phyloP scores from a whole-genome alignment of 2,329 filamentous ascomycete species.

The Hymenotorrendiella dingleyae region DNA sequence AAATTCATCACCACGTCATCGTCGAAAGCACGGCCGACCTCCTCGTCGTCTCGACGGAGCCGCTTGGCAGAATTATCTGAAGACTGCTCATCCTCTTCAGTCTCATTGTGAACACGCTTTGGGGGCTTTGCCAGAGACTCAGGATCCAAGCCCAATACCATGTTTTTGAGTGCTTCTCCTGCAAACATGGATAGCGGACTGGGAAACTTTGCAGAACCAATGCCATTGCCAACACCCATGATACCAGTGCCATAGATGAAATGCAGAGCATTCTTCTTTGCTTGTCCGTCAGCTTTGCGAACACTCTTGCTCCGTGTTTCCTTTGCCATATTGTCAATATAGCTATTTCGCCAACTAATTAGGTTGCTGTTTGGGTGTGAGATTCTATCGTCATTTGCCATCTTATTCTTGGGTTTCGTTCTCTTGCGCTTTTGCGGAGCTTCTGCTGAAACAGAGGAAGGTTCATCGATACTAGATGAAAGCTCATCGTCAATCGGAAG shows the following conservation, averaged over 20 bases:
- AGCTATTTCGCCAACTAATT: conserved; percentile 50
- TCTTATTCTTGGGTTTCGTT: conserved; percentile 31
- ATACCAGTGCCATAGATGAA: conserved; percentile 55
- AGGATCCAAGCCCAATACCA: conserved; percentile 14
- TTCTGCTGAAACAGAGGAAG: conserved; percentile 34
- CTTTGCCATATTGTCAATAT: conserved; percentile 53
- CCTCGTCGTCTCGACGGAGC: conserved; percentile 31
- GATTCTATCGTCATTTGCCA: conserved; percentile 43
- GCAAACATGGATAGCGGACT: conserved; percentile 54
- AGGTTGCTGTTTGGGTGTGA: conserved; percentile 52
- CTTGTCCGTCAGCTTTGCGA: conserved; percentile 37
- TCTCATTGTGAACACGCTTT: conserved; percentile 13
- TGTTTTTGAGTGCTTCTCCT: conserved; percentile 46
- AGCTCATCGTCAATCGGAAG: conserved; percentile 14
- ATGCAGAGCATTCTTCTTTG: conserved; percentile 57
- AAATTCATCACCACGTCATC: conserved; percentile 35
- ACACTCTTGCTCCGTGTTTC: conserved; percentile 39
- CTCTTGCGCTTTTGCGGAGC: conserved; percentile 34
- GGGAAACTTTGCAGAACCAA: conserved; percentile 33
- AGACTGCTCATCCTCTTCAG: conserved; percentile 20
- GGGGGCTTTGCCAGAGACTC: conserved; percentile 1
- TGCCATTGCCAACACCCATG: conserved; percentile 43
- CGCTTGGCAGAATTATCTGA: conserved; percentile 33
- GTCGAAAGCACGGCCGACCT: conserved; percentile 31
- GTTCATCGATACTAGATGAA: neutral